Base-by-base conservation (phyloP, 2,329 filamentous ascomycete species). In the Lithohypha guttulata region DNA sequence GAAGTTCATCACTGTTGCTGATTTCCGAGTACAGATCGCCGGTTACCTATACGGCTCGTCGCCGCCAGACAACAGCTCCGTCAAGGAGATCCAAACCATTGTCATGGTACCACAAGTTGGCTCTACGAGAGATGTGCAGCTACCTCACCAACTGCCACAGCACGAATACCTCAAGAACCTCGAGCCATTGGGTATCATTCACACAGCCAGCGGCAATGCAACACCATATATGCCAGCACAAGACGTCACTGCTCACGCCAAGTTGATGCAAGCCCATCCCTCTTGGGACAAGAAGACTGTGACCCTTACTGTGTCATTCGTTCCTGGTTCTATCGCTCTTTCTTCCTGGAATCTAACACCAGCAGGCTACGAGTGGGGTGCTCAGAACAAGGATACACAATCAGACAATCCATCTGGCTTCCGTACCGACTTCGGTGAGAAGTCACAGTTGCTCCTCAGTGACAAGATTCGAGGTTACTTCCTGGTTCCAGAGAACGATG, bases 71-170 rank as follows among this genome's bases (percentile, higher is more conserved):
- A 95, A 96, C 55, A 82, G 89, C 49, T 84, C 93, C 56, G 84
- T 98, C 61, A 98, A 96, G 71, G 93, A 98, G 59, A 79, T 98
- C 57, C 81, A 83, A 54, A 93, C 84, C 50, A 95, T 98, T 53
- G 89, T 94, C 52, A 91, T 98, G 84, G 77, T 98, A 11, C 93
- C 91, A 4, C 91, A 98, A 62, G 87, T 96, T 43, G 91, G 91
- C 42, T 91, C 84, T 44, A 82, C 91, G 9, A 84, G 89, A 44
- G 87, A 89, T 53, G 81, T 96, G 3, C 86, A 95, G 59, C 69
- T 96, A 28, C 86, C 91, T 1, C 82, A 93, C 45, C 77, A 91
- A 51, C 68, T 96, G 8, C 93, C 91, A 3, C 82, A 93, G 60
- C 86, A 95, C 62, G 86, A 95, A 56, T 85, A 87, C 59, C 76